phyloP scores from a whole-genome alignment of 75 land plant species.

The Cupressus sempervirens region DNA sequence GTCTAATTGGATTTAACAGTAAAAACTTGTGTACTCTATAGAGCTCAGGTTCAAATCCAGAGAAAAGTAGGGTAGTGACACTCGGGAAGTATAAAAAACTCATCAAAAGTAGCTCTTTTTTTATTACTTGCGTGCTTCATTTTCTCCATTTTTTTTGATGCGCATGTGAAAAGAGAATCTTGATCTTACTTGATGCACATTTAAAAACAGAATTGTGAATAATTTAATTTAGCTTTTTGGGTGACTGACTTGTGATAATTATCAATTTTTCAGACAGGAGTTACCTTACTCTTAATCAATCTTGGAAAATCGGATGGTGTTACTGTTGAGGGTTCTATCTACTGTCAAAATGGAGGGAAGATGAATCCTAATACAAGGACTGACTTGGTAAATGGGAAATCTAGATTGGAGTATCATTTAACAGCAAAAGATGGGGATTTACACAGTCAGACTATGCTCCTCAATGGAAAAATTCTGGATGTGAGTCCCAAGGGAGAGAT shows the following conservation, averaged over 20 bases:
- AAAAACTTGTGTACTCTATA: not conserved
- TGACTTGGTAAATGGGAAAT: not conserved
- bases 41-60: no score
- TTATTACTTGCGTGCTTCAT: not conserved
- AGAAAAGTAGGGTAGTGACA: not conserved
- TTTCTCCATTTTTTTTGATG: not conserved
- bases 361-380: conserved; percentile 3
- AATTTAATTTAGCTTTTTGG: not conserved
- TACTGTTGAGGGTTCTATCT: not conserved
- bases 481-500: conserved; percentile 28
- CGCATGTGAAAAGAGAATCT: not conserved
- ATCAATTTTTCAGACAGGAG: conserved; percentile 40
- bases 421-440: conserved; percentile 45
- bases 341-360: conserved; percentile 2
- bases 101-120: not conserved
- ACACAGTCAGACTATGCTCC: conserved; percentile 40
- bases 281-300: conserved; percentile 62
- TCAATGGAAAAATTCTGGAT: conserved; percentile 51
- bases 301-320: conserved; percentile 26
- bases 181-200: not conserved
- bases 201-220: not conserved
- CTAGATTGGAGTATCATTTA: conserved; percentile 62
- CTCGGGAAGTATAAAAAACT: not conserved
- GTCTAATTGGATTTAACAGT: not conserved
- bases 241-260: not conserved